A percentile compares a stretch with the other conserved stretches of the same genome.
Conservation (phyloP, 2,329 filamentous ascomycete genomes). For the Cytospora schulzeri region DNA sequence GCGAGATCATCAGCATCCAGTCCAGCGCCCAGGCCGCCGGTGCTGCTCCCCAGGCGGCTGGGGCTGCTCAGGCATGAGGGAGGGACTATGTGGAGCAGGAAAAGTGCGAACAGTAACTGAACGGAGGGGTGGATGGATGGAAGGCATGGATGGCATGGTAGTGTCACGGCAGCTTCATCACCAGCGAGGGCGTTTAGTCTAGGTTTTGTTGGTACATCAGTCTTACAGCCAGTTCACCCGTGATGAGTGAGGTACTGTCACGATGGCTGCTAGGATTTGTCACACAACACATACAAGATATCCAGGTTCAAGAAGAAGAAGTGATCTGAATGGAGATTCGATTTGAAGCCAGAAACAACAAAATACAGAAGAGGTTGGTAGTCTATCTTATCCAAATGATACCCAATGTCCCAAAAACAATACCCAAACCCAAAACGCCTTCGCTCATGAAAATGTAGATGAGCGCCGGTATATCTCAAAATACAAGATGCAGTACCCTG, state of each 20-base stretch:
- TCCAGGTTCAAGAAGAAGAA: not conserved
- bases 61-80: constrained; percentile 34
- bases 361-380: constrained; percentile 23
- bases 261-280: not conserved
- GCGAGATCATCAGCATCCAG: constrained; percentile 61
- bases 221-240: not conserved
- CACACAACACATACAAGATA: not conserved
- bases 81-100: constrained; percentile 17
- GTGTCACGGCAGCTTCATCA: not conserved
- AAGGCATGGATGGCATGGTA: no score
- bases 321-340: constrained; percentile 18
- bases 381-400: constrained; percentile 12
- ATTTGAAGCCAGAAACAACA: constrained; percentile 10
- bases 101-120: not conserved
- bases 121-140: not conserved
- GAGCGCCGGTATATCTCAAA: constrained; percentile 9
- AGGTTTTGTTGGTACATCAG: not conserved
- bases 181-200: no score
- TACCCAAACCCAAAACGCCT: constrained; percentile 13
- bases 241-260: not conserved
- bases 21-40: constrained; percentile 48
- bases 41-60: constrained; percentile 34
- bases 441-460: constrained; percentile 16
- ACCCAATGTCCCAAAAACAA: constrained; percentile 2
- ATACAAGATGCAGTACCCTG: not conserved